These are phyloP conservation scores for Cercophora samala DNA, from an alignment of 495 filamentous ascomycete genomes.

Conservation along the genomic window DNA sequence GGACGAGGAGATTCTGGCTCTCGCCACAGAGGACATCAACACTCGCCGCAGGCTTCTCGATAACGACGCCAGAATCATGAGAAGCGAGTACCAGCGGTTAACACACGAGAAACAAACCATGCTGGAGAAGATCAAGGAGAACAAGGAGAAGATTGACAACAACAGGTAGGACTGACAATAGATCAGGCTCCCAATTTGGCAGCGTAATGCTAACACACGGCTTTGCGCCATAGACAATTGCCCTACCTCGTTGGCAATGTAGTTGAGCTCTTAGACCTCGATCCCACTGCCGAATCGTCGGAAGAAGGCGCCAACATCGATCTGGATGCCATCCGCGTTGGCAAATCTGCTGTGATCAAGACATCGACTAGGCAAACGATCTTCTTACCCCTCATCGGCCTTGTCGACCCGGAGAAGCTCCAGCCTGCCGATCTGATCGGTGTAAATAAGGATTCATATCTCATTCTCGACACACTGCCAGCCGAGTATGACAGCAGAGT, in stretches of 20 bases:
- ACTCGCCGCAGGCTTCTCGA: conserved; percentile 84
- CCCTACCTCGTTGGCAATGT: conserved; percentile 98
- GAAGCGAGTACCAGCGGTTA: conserved; percentile 91
- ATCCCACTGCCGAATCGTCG: conserved; percentile 90
- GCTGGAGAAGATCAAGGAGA: conserved; percentile 98
- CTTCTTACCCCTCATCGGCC: conserved; percentile 94
- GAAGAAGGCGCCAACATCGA: conserved; percentile 99
- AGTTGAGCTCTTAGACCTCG: conserved; percentile 92
- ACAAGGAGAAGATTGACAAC: conserved; percentile 97
- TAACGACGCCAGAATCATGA: conserved; percentile 98
- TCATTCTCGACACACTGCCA: conserved; percentile 95
- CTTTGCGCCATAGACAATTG: conserved; percentile 65
- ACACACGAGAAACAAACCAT: conserved; percentile 91
- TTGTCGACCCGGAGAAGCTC: conserved; percentile 89
- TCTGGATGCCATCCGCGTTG: conserved; percentile 91
- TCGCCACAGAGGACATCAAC: conserved; percentile 89
- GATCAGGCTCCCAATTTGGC: neutral
- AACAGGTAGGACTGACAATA: conserved; percentile 65
- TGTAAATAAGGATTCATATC: conserved; percentile 98
- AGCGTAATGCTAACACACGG: conserved; percentile 20
- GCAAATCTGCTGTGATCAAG: conserved; percentile 99
- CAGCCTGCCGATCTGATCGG: conserved; percentile 96
- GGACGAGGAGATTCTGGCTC: conserved; percentile 84
- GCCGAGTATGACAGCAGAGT: conserved; percentile 99
- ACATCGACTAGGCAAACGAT: conserved; percentile 99